Evolutionary conservation across 129 eudicot genomes (phyloP).

Genomic region (Ambrosia trifida): DNA sequence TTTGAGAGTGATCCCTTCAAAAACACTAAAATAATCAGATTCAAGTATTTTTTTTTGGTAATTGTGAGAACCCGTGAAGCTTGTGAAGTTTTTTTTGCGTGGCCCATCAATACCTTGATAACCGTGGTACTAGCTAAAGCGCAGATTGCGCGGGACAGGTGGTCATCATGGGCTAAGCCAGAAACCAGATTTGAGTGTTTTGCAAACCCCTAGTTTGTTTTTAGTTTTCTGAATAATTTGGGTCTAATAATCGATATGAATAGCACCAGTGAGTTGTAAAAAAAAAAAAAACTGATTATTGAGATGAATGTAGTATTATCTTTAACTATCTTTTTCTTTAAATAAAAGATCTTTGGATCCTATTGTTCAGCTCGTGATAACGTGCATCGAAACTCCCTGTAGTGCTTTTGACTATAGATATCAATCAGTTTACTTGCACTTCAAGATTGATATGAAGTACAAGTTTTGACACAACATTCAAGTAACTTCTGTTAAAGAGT

Average conservation of each 20-base stretch:
- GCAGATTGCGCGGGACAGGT: neutral
- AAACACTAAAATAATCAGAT: neutral
- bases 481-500: neutral
- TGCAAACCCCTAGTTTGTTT: no score
- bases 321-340: neutral
- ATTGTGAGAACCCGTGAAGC: neutral
- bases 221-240: no score
- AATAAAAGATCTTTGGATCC: neutral
- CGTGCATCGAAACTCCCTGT: no score
- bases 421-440: neutral
- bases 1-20: no score
- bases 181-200: no score
- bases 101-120: neutral
- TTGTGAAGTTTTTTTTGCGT: neutral
- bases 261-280: no score
- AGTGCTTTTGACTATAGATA: no score
- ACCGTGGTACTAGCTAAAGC: neutral
- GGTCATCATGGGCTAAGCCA: neutral
- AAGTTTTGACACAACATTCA: neutral
- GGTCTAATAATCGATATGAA: no score
- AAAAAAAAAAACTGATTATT: neutral
- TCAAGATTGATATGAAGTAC: neutral
- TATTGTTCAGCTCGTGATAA: no score
- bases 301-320: slow-evolving; percentile 4
- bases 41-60: neutral